Evolutionary conservation across 306 rosid species (phyloP).

Genomic region (Carpinus fangiana): DNA sequence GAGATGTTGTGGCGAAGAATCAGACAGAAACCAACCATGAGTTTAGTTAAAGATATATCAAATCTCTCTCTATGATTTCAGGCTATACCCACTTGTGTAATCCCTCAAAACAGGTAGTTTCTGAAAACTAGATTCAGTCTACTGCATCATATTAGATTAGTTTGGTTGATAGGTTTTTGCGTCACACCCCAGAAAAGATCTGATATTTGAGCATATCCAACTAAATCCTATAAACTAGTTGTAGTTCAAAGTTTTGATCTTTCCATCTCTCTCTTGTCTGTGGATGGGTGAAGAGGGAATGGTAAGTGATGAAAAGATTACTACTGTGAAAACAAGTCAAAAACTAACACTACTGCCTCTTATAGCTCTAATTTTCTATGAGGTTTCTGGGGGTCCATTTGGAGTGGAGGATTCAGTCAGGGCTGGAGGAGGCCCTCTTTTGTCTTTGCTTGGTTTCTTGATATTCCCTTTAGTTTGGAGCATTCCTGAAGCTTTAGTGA

Average conservation of each 20-base stretch:
- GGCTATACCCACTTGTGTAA: neutral
- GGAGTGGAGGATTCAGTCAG: slow-evolving; percentile 84
- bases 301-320: slow-evolving; percentile 33
- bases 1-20: neutral
- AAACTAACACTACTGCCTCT: slow-evolving; percentile 82
- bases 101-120: slow-evolving; percentile 12
- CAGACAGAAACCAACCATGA: neutral
- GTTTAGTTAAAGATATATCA: neutral
- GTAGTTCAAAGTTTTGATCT: slow-evolving; percentile 1
- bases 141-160: neutral
- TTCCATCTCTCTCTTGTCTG: slow-evolving; percentile 3
- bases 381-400: slow-evolving; percentile 93
- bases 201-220: slow-evolving; percentile 11
- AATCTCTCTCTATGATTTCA: neutral
- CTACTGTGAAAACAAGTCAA: slow-evolving; percentile 35
- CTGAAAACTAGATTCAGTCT: neutral
- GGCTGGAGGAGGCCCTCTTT: slow-evolving; percentile 81
- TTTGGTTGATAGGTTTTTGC: neutral
- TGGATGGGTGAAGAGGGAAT: slow-evolving; percentile 53
- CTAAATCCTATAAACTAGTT: neutral
- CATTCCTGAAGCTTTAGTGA: slow-evolving; percentile 78
- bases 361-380: slow-evolving; percentile 84
- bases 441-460: slow-evolving; percentile 69
- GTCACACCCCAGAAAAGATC: slow-evolving; percentile 15
- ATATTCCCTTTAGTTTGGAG: slow-evolving; percentile 84